phyloP scores from a whole-genome alignment of 2,329 filamentous ascomycete genomes.

The Dactylonectria macrodidyma region DNA sequence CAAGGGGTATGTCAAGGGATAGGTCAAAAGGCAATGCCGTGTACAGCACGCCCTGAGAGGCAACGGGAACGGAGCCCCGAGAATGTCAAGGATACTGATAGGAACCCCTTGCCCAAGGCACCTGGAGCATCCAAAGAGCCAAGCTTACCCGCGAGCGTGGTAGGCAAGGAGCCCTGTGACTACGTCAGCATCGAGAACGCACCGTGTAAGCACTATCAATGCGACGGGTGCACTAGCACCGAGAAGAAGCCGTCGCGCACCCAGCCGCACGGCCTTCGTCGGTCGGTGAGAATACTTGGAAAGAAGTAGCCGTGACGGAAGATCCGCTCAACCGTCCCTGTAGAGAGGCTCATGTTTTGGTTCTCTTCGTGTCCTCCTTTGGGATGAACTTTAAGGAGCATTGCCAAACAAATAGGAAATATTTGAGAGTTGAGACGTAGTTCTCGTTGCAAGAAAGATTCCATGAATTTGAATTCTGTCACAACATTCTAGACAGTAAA shows the following conservation, averaged over 20 bases:
- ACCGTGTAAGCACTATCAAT: neutral
- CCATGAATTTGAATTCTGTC: no score
- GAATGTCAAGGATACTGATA: slow-evolving; percentile 1
- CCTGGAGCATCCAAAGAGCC: neutral
- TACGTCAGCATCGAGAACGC: neutral
- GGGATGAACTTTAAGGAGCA: no score
- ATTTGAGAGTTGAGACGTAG: no score
- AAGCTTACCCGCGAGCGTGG: neutral
- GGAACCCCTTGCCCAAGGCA: neutral
- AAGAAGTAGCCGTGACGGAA: no score
- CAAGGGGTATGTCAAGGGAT: neutral
- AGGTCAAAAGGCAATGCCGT: neutral
- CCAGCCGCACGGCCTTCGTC: no score
- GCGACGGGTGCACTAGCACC: neutral
- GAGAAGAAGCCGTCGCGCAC: neutral
- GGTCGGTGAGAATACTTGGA: no score
- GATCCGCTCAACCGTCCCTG: no score
- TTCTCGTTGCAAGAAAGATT: no score
- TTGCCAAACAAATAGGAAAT: no score
- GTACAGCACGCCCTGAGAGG: neutral
- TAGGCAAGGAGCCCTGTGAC: neutral
- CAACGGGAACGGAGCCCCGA: neutral
- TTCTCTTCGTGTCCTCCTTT: no score
- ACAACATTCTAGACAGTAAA: no score
- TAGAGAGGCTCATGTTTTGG: no score